Percentiles rank a stretch among this genome's conserved stretches.
Conservation (phyloP, 495 filamentous ascomycete species). For the Jackrogersella minutella region DNA sequence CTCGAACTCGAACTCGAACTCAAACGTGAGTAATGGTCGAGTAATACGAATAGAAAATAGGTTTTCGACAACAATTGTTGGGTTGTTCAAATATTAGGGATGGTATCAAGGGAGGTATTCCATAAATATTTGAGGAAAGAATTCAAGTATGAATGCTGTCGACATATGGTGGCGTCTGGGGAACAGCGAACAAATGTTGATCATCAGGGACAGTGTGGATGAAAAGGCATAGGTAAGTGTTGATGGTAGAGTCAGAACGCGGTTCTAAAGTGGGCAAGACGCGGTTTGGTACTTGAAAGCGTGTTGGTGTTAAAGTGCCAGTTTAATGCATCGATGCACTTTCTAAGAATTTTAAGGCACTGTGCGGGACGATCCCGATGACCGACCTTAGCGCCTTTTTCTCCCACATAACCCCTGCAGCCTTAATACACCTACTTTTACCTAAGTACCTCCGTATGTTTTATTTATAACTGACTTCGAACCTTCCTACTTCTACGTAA, state of each 20-base stretch:
- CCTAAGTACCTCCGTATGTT: too few species aligned
- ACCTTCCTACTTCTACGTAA: too few species aligned
- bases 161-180: conserved; percentile 4
- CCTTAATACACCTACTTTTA: too few species aligned
- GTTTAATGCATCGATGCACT: background rate
- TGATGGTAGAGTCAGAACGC: conserved; percentile 22
- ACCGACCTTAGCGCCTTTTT: background rate
- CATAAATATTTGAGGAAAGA: conserved; percentile 25
- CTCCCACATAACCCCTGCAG: too few species aligned
- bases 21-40: background rate
- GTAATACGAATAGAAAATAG: background rate
- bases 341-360: too few species aligned
- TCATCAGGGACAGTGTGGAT: conserved; percentile 7
- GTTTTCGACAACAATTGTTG: conserved; percentile 1
- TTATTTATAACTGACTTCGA: too few species aligned
- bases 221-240: conserved; percentile 31
- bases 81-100: conserved; percentile 7
- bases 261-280: conserved; percentile 26
- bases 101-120: conserved; percentile 12
- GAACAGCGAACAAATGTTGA: conserved; percentile 11
- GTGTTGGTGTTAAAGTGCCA: conserved; percentile 17
- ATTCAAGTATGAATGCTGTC: conserved; percentile 23
- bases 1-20: background rate
- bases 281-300: conserved; percentile 25
- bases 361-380: conserved; percentile 1